A percentile compares a stretch with the other conserved stretches of the same genome.
Conservation (phyloP, 2,329 filamentous ascomycete genomes). For the Fonsecaea monophora region DNA sequence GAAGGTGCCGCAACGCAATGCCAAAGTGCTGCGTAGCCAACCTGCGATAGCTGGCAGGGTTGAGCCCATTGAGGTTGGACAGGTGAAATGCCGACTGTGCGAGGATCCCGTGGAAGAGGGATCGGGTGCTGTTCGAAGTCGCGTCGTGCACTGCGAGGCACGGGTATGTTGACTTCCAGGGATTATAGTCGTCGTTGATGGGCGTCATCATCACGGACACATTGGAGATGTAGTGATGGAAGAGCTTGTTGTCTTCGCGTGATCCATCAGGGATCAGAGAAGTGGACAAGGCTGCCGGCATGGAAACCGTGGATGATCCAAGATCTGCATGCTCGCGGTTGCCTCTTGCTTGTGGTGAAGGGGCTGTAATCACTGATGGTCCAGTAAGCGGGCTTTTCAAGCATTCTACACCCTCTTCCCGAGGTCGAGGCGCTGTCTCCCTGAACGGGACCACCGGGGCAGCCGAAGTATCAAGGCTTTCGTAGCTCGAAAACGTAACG, state of each 20-base stretch:
- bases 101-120: constrained; percentile 22
- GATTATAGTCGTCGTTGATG: constrained; percentile 24
- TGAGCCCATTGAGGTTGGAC: constrained; percentile 9
- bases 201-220: constrained; percentile 21
- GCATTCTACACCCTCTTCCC: background rate
- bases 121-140: constrained; percentile 5
- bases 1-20: constrained; percentile 21
- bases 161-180: constrained; percentile 28
- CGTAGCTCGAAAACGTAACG: constrained; percentile 10
- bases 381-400: constrained; percentile 1
- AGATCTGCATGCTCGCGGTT: background rate
- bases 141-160: constrained; percentile 20
- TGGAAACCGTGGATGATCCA: background rate
- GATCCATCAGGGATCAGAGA: constrained; percentile 10
- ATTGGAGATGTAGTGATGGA: constrained; percentile 21
- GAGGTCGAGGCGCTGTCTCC: constrained; percentile 3
- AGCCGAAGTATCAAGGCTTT: background rate
- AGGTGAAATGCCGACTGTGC: constrained; percentile 28
- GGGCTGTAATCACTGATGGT: background rate
- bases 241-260: constrained; percentile 17
- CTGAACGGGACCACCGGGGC: background rate
- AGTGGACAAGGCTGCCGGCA: constrained; percentile 10
- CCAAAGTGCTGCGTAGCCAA: constrained; percentile 20
- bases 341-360: background rate
- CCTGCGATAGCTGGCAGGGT: constrained; percentile 13